Evolutionary conservation across 768 basidiomycete genomes (phyloP), one percentile per base, ranked within the genome.

Genomic region (Mycena epipterygia): DNA sequence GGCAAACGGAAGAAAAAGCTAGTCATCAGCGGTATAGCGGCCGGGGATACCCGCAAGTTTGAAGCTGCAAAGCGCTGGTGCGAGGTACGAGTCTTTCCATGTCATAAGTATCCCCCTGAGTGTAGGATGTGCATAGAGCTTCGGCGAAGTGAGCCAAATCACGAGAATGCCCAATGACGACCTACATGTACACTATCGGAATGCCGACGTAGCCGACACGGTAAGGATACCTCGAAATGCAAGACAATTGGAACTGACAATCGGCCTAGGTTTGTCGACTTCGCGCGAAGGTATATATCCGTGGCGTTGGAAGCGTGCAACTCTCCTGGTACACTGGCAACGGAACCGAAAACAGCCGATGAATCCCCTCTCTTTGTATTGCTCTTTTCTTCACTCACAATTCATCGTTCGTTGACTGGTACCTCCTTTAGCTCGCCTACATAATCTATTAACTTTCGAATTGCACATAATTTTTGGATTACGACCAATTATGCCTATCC

Each of bases 121-220:
- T n/a, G 19, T 39, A 2, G 48, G n/a, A 27, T 41, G 23, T 68
- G n/a, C 58, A 44, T 67, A 93, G 92, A 89, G 84, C 72, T 95
- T 95, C 79, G 93, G 93, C 46, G 92, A 93, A 80, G 80, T 95
- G 14, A 89, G 87, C 73, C 89, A 90, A 71, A 93, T 95, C 76
- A 87, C 84, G 41, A 84, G 93, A 58, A 89, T 91, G 85, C 90
- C 90, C 57, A 94, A 93, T 71, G 91, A 91, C 49, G 93, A 95
- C 79, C 80, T 94, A n/a, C 90, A 93, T 74, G 85, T 95, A 56
- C 89, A 91, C 75, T 95, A 94, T 75, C 86, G 89, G 53, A 89
- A 88, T 61, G 85, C 90, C 57, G 93, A 94, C 67, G 93, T 95
- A 13, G 93, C 93, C 25, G 93, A 94, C 71, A 94, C 91, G 9